phyloP scores from a whole-genome alignment of 169 alveolate species.

The Plasmodium coatneyi region DNA sequence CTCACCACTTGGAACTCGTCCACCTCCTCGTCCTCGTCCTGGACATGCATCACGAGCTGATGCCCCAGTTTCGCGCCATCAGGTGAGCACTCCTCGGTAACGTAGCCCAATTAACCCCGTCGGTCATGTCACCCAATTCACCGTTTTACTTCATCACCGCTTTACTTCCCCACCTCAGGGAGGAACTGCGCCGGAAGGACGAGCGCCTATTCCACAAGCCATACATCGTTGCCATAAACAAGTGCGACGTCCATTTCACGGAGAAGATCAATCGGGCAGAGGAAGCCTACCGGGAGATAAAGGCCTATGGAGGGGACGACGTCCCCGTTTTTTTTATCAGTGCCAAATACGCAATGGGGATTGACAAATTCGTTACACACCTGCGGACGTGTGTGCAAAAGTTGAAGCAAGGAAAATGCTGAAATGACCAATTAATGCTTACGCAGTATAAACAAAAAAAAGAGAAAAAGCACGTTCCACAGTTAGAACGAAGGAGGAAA shows the following conservation, averaged over 20 bases:
- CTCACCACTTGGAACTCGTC: constrained; percentile 28
- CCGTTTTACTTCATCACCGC: neutral
- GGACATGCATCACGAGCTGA: neutral
- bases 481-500: neutral
- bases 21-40: constrained; percentile 64
- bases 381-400: constrained; percentile 34
- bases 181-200: constrained; percentile 27
- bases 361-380: constrained; percentile 39
- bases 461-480: neutral
- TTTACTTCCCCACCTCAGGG: constrained; percentile 13
- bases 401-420: constrained; percentile 16
- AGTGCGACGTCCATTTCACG: constrained; percentile 45
- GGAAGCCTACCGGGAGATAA: constrained; percentile 43
- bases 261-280: constrained; percentile 62
- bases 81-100: constrained; percentile 3
- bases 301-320: neutral
- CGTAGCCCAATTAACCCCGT: neutral
- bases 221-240: constrained; percentile 61
- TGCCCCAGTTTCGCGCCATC: constrained; percentile 29
- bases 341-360: constrained; percentile 67
- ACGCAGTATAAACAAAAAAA: neutral
- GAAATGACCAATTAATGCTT: constrained; percentile 1
- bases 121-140: neutral
- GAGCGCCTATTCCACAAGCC: constrained; percentile 40
- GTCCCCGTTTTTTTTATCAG: constrained; percentile 53